Evolutionary conservation across 306 rosid species (phyloP), one percentile per base, ranked within the genome.

Genomic region (Alnus glutinosa): DNA sequence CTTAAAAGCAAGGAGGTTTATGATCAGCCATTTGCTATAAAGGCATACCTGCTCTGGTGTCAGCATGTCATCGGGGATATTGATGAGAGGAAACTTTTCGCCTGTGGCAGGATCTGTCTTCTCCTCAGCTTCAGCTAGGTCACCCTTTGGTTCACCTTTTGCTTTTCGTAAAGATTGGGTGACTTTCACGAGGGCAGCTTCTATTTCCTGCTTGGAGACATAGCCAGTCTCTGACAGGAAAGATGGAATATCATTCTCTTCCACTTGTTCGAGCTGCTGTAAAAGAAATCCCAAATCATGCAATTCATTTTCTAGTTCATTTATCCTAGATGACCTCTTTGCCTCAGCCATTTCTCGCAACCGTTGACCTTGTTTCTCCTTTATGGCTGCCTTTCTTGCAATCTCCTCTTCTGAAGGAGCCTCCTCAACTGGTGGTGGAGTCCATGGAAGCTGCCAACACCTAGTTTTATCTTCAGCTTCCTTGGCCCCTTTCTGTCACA

Each of bases 321-420:
- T 95, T 83, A 95, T 95, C 86, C 86, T 90, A 9, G 97, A 91
- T 75, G 88, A 87, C 81, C 97, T 89, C 87, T 93, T 95, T 1
- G 99, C 99, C 90, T 91, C 99, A 16, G 98, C 99, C 99, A 95
- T 95, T 84, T 95, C 99, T 78, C 98, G 85, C 86, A 95, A 75
- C 55, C 99, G 91, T 86, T 95, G 99, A 79, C 99, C 96, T 81
- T 90, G 97, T 85, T 80, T 95, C 88, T 95, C 98, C 83, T 78
- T 92, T 74, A 90, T 91, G 74, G 99, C 98, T 70, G 96, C 99
- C 94, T 95, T 95, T 91, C 98, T 89, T 51, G 99, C 99, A 79
- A 95, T 83, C 89, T 93, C 96, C 86, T 93, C 99, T 82, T 90
- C 98, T 8, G 98, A 95, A 84, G 99, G 99, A 74, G 90, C 97